Base-by-base conservation (phyloP, 441 rosid species). In the Omphalea diandra region DNA sequence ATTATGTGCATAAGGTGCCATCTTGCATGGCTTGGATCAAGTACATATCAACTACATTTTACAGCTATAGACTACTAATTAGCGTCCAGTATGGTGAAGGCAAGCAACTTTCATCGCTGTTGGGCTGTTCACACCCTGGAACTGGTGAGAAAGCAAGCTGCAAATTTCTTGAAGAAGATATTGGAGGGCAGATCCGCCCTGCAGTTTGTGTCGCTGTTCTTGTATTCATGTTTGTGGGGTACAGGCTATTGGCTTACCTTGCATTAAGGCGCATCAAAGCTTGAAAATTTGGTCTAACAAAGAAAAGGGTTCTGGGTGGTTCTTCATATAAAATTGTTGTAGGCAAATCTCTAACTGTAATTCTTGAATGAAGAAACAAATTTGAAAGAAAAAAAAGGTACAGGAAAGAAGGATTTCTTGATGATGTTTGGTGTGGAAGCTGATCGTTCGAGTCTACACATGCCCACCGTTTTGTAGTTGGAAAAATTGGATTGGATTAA, bases 1-100 rank as follows among this genome's bases (percentile, higher is more conserved):
- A 68, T 73, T 93, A 93, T 33, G 96, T 93, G 36, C 96, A 86
- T 70, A 89, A 89, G 53, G 82, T 91, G 5, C 98, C 98, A 0
- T 58, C 86, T 0, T 84, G 88, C 24, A 69, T 93, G 85, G 81
- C 77, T 7, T 91, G 98, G 98, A 71, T 88, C 67, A 93, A 88
- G 80, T 90, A 93, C 72, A 36, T 84, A 32, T 90, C 96, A 7
- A 82, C 90, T 0, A 93, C 97, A 5, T 93, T 73, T 77, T 91
- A 93, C 83, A 76, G 81, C 71, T 93, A 93, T 54, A 84, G 78
- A 66, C 83, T 93, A 40, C 75, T 93, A 5, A 80, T 91, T 24
- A 69, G 76, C 8, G 79, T 81, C 26, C 98, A 93, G 26, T 93
- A 91, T 4, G 90, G 90, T 0, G 74, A 65, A 0, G 93, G 91